Evolutionary conservation across 73 alveolate genomes (phyloP).

Genomic region (Paramecium sexaurelia): DNA sequence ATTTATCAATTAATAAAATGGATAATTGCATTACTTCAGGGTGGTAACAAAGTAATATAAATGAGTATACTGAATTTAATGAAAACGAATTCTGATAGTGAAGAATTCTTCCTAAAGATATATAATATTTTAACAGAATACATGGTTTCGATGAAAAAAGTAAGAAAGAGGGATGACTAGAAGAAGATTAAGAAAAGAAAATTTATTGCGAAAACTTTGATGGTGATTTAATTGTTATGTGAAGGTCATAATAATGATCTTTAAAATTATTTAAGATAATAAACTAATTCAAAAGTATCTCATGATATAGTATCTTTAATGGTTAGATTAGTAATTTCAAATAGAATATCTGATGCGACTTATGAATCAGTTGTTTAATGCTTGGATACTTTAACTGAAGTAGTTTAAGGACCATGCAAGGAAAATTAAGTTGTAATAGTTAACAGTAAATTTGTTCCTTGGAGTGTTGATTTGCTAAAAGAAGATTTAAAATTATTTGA

Average conservation of each 20-base stretch:
- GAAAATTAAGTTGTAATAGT: conserved; percentile 57
- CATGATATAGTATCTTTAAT: conserved; percentile 51
- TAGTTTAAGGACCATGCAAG: conserved; percentile 65
- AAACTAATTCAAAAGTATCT: conserved; percentile 54
- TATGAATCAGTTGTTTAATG: conserved; percentile 55
- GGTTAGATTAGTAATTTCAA: conserved; percentile 56
- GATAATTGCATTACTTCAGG: conserved; percentile 19
- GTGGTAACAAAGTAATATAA: conserved; percentile 57
- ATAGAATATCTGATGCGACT: conserved; percentile 58
- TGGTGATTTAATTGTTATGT: conserved; percentile 52
- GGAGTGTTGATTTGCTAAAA: conserved; percentile 42
- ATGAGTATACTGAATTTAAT: conserved; percentile 42
- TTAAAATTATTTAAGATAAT: conserved; percentile 48
- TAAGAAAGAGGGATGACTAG: not conserved
- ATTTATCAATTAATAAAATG: conserved; percentile 51
- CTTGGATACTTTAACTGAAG: conserved; percentile 67
- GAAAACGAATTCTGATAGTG: conserved; percentile 29
- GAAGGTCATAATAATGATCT: conserved; percentile 64
- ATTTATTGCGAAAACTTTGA: conserved; percentile 41
- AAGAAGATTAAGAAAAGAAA: not conserved
- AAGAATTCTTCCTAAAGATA: conserved; percentile 51
- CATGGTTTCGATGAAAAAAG: conserved; percentile 25
- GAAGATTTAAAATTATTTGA: conserved; percentile 55
- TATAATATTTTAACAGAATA: conserved; percentile 21
- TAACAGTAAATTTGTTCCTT: conserved; percentile 61